These are phyloP conservation scores for Maudiozyma humilis DNA, from an alignment of 1,139 yeast species.

Conservation along the genomic window DNA sequence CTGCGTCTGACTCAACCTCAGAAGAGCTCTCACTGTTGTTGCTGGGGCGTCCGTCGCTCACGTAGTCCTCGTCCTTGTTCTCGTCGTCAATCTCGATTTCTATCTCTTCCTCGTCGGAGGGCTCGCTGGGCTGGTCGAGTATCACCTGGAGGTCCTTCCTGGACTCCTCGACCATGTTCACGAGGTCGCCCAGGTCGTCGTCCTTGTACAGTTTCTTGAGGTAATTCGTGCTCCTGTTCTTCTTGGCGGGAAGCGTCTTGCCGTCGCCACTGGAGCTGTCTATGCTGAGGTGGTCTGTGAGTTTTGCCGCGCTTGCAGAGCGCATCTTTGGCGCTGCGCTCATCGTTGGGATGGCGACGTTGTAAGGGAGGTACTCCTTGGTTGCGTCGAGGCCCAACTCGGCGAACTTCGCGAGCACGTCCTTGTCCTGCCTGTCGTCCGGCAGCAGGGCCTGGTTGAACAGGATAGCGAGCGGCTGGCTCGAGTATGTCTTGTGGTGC, in stretches of 20 bases:
- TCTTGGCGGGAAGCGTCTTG: background rate
- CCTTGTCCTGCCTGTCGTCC: slow-evolving; percentile 52
- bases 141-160: slow-evolving; percentile 26
- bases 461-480: slow-evolving; percentile 70
- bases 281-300: background rate
- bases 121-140: slow-evolving; percentile 14
- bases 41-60: slow-evolving; percentile 6
- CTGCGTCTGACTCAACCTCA: background rate
- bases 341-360: slow-evolving; percentile 23
- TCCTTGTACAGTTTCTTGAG: slow-evolving; percentile 24
- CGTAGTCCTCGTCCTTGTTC: slow-evolving; percentile 12
- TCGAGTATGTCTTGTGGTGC: slow-evolving; percentile 61
- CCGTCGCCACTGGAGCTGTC: background rate
- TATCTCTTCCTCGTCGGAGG: slow-evolving; percentile 10
- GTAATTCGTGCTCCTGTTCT: slow-evolving; percentile 12
- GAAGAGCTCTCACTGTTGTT: background rate
- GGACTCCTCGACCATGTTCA: slow-evolving; percentile 30
- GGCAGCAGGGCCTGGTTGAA: slow-evolving; percentile 57
- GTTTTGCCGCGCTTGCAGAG: slow-evolving; percentile 7
- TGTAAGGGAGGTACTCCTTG: slow-evolving; percentile 31
- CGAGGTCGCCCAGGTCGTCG: slow-evolving; percentile 30
- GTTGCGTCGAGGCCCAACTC: slow-evolving; percentile 33
- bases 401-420: slow-evolving; percentile 41
- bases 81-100: slow-evolving; percentile 21
- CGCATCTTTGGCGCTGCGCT: slow-evolving; percentile 10